Conservation (phyloP, 1,284 basidiomycete species). For the Trametes polyzona region DNA sequence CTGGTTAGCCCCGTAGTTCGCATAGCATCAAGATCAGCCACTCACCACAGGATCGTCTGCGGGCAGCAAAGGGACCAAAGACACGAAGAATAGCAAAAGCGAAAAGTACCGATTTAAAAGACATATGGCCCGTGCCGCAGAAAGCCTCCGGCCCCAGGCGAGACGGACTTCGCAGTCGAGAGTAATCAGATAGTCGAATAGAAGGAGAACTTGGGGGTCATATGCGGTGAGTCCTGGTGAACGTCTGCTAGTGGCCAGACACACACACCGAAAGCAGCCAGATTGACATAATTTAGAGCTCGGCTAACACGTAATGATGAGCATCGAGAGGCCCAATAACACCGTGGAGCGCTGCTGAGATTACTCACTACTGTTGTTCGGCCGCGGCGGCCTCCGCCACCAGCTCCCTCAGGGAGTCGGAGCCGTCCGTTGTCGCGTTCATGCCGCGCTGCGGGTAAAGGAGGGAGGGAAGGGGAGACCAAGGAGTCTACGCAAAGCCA, state of each 20-base stretch:
- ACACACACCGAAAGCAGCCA: slow-evolving; percentile 22
- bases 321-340: no score
- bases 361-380: slow-evolving; percentile 2
- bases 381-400: slow-evolving; percentile 2
- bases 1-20: no score
- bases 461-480: slow-evolving; percentile 8
- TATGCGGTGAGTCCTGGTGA: neutral
- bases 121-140: slow-evolving; percentile 16
- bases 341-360: neutral
- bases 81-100: slow-evolving; percentile 11
- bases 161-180: slow-evolving; percentile 23
- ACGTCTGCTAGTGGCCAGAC: neutral
- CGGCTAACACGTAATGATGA: no score
- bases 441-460: slow-evolving; percentile 14
- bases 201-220: slow-evolving; percentile 5
- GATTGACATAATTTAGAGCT: slow-evolving; percentile 16
- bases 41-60: slow-evolving; percentile 7
- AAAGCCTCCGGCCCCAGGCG: slow-evolving; percentile 17
- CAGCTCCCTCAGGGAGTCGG: slow-evolving; percentile 24
- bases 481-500: slow-evolving; percentile 6
- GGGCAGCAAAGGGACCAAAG: slow-evolving; percentile 18
- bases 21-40: neutral
- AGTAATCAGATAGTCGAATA: slow-evolving; percentile 19
- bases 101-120: slow-evolving; percentile 21
- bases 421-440: slow-evolving; percentile 19